Percentiles rank a stretch among this genome's conserved stretches.
Evolutionary conservation across 176 grass and related monocot species (phyloP).

Genomic region (Sorghum bicolor): DNA sequence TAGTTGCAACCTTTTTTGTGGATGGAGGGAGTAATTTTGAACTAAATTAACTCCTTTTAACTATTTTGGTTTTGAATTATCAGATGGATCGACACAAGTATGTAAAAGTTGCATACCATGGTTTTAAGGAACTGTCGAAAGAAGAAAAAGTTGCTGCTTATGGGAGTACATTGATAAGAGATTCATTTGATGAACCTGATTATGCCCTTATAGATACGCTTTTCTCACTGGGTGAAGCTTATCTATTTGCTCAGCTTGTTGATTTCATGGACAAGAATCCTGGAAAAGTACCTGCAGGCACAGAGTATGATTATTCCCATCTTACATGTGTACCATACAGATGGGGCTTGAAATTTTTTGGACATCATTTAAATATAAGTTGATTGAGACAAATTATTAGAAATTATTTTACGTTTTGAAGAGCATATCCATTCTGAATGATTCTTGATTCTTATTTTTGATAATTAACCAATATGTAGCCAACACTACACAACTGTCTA

Average conservation of each 20-base stretch:
- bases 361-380: conserved; percentile 10
- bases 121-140: conserved; percentile 88
- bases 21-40: neutral
- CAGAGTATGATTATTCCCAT: conserved; percentile 62
- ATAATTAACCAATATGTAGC: neutral
- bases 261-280: conserved; percentile 92
- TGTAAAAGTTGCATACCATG: conserved; percentile 99
- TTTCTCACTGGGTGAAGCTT: conserved; percentile 95
- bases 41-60: conserved; percentile 33
- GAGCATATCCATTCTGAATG: neutral
- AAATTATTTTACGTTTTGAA: conserved; percentile 2
- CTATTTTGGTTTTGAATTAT: conserved; percentile 29
- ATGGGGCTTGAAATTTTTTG: neutral
- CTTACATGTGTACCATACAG: conserved; percentile 19
- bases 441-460: neutral
- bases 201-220: conserved; percentile 96
- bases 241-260: conserved; percentile 96
- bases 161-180: conserved; percentile 82
- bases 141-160: conserved; percentile 92
- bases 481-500: conserved; percentile 1
- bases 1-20: neutral
- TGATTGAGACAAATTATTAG: neutral
- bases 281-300: conserved; percentile 81
- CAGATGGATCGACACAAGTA: conserved; percentile 99
- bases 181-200: conserved; percentile 98